phyloP scores from a whole-genome alignment of 1,284 basidiomycete genomes.

The Cutaneotrichosporon mucoides region DNA sequence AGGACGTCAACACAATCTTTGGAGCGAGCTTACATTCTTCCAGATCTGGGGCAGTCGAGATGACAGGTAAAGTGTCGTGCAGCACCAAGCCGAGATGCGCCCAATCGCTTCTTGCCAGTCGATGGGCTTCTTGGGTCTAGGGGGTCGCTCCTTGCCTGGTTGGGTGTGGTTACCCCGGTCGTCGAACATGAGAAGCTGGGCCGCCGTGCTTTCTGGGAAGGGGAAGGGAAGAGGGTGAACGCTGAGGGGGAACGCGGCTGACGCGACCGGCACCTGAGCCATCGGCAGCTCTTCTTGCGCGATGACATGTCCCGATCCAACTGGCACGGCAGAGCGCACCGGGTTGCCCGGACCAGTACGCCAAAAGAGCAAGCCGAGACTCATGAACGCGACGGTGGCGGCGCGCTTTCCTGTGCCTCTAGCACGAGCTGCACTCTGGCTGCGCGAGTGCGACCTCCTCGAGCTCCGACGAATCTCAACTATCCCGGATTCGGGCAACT shows the following conservation, averaged over 20 bases:
- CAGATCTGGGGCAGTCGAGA: slow-evolving; percentile 91
- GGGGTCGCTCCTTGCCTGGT: neutral
- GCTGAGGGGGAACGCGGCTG: neutral
- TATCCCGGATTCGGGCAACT: slow-evolving; percentile 13
- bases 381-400: slow-evolving; percentile 49
- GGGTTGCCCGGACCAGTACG: neutral
- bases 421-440: neutral
- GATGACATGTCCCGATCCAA: slow-evolving; percentile 1
- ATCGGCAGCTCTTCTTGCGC: neutral
- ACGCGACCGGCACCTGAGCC: neutral
- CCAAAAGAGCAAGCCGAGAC: slow-evolving; percentile 33
- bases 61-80: slow-evolving; percentile 84
- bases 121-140: neutral
- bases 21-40: slow-evolving; percentile 71
- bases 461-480: slow-evolving; percentile 11
- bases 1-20: neutral
- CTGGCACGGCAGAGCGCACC: neutral
- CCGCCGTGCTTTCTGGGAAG: neutral
- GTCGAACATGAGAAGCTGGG: neutral
- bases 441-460: slow-evolving; percentile 1
- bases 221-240: slow-evolving; percentile 4
- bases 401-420: slow-evolving; percentile 25
- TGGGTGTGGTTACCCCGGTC: neutral
- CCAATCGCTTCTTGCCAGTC: slow-evolving; percentile 57
- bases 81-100: slow-evolving; percentile 84